Conservation (phyloP, 768 basidiomycete species). For the Tylopilus plumbeoviolaceoides region DNA sequence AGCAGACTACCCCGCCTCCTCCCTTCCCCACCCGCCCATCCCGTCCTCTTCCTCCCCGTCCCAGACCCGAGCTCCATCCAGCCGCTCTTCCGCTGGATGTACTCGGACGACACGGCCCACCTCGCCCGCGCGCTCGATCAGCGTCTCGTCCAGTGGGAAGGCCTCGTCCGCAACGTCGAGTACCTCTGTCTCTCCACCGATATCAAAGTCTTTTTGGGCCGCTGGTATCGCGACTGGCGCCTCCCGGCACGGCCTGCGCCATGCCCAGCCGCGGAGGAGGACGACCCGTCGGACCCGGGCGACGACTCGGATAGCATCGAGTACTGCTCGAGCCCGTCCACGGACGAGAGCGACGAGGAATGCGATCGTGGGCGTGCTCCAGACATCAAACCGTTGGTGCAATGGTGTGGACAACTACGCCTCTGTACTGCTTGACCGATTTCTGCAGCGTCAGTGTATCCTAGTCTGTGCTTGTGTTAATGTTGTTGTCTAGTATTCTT, state of each 20-base stretch:
- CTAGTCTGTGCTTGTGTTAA: neutral
- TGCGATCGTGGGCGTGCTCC: conserved; percentile 39
- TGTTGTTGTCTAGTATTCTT: no score
- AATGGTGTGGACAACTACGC: conserved; percentile 24
- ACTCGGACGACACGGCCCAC: conserved; percentile 64
- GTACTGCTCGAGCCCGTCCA: conserved; percentile 32
- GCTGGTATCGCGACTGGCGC: conserved; percentile 70
- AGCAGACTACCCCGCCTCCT: conserved; percentile 65
- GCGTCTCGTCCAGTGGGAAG: conserved; percentile 76
- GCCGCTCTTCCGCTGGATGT: conserved; percentile 75
- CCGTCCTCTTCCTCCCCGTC: conserved; percentile 68
- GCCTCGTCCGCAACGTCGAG: conserved; percentile 84
- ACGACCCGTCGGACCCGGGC: conserved; percentile 35
- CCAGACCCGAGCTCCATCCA: conserved; percentile 72
- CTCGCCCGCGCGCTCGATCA: conserved; percentile 67
- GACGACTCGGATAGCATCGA: conserved; percentile 22
- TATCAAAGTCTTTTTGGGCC: conserved; percentile 72
- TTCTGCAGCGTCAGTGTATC: neutral
- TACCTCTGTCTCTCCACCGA: conserved; percentile 75
- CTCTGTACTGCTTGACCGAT: conserved; percentile 8
- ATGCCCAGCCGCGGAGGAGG: conserved; percentile 26
- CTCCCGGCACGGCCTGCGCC: conserved; percentile 27
- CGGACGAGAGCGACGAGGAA: conserved; percentile 39
- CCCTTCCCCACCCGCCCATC: conserved; percentile 58
- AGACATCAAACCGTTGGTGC: conserved; percentile 38